Evolutionary conservation across 179 eudicot species (phyloP), one percentile per base, ranked within the genome.

Genomic region (Actinidia polygama): DNA sequence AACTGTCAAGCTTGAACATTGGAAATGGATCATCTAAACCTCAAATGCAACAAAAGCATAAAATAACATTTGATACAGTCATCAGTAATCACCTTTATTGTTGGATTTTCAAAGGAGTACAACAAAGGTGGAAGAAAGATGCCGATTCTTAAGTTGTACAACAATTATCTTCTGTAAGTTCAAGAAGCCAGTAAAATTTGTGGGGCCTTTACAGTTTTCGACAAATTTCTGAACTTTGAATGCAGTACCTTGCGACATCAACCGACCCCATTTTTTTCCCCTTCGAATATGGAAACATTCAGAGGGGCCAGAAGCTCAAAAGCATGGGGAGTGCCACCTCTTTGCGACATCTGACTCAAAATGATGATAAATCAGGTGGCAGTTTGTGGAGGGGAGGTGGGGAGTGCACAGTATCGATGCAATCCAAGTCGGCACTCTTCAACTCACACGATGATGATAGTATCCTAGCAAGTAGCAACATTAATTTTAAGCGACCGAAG

Each of bases 351-450:
- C 26, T 5, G 50, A 30, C 2, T 68, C 75, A 4, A 19, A 57
- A 57, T 21, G 5, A 40, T 12, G 21, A 69, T n/a, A 67, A 5
- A 26, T 18, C 18, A 10, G 21, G 26, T 14, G 51, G 66, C 53
- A 53, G 24, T 53, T 50, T 53, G 75, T 26, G 75, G 30, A 1
- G 36, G 61, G 64, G 59, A 62, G 30, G 7, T 3, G 12, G 57
- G 80, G 57, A 21, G 11, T 4, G 51, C 70, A 5, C 21, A 16
- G 49, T 53, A 24, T 11, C 10, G 53, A 66, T 69, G 54, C 7
- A 66, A 36, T 55, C 82, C 51, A 55, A 53, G 36, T 79, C 40
- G 75, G 64, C n/a, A 0, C 53, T n/a, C 62, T 68, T 66, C 81
- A 58, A 26, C 62, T 68, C 18, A 24, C 10, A 11, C 36, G 66